Conservation (phyloP, 2,329 filamentous ascomycete genomes). For the Pyricularia sp. region DNA sequence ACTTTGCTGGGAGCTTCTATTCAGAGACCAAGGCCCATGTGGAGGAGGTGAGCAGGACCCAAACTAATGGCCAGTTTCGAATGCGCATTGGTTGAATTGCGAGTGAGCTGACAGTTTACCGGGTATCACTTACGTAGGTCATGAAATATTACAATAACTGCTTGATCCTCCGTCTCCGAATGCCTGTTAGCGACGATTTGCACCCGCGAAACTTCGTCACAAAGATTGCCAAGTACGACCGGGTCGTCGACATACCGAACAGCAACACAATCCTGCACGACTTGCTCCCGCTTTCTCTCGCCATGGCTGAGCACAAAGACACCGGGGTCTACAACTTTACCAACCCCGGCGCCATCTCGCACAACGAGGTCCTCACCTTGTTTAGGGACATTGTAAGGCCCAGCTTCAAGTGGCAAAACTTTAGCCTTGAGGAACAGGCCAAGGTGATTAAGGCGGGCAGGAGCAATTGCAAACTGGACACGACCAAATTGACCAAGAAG, state of each 20-base stretch:
- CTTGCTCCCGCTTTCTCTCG: slow-evolving; percentile 46
- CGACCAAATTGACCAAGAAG: slow-evolving; percentile 46
- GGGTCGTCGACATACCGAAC: slow-evolving; percentile 55
- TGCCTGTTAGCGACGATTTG: slow-evolving; percentile 57
- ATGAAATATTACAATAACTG: slow-evolving; percentile 48
- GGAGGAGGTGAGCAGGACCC: slow-evolving; percentile 37
- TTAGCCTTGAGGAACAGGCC: slow-evolving; percentile 50
- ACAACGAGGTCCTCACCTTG: slow-evolving; percentile 52
- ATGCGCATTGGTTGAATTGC: background rate
- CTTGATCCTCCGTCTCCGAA: slow-evolving; percentile 52
- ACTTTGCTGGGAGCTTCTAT: slow-evolving; percentile 57
- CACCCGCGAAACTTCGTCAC: slow-evolving; percentile 55
- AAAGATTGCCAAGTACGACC: slow-evolving; percentile 53
- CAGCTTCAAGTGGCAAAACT: slow-evolving; percentile 50
- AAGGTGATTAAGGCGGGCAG: slow-evolving; percentile 55
- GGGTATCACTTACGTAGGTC: slow-evolving; percentile 25
- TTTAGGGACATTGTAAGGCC: slow-evolving; percentile 53
- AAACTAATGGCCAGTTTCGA: background rate
- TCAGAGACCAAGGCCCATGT: slow-evolving; percentile 53
- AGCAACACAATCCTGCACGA: slow-evolving; percentile 54
- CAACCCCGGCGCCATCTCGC: slow-evolving; percentile 57
- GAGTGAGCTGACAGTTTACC: background rate
- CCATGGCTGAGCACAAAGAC: slow-evolving; percentile 47
- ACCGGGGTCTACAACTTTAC: slow-evolving; percentile 58
- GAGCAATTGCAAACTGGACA: slow-evolving; percentile 53